These are phyloP conservation scores for Westerdykella ornata DNA, from an alignment of 2,329 filamentous ascomycete species.

Conservation along the genomic window DNA sequence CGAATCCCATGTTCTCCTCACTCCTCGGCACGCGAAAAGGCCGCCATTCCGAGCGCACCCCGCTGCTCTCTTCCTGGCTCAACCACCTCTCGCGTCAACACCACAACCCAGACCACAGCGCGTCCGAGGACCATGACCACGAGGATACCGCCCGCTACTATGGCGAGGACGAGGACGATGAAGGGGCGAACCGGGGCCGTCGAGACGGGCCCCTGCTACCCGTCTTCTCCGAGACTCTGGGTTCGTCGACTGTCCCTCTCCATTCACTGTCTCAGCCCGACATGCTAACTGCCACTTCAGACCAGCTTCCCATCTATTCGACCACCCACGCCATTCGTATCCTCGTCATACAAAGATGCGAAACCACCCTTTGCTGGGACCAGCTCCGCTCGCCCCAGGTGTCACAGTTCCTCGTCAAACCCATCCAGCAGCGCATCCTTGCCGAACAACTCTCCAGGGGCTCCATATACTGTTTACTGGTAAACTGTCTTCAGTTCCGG, in stretches of 20 bases:
- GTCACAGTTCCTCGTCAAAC: conserved; percentile 91
- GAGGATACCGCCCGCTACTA: conserved; percentile 20
- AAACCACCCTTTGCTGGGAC: conserved; percentile 91
- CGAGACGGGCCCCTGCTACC: conserved; percentile 35
- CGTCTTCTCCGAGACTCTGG: conserved; percentile 37
- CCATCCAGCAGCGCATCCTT: conserved; percentile 84
- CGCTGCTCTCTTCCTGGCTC: conserved; percentile 28
- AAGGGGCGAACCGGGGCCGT: conserved; percentile 23
- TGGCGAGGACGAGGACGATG: conserved; percentile 23
- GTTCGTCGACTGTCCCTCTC: conserved; percentile 16
- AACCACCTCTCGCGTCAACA: conserved; percentile 23
- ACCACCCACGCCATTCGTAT: conserved; percentile 85
- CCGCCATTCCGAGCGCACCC: conserved; percentile 30
- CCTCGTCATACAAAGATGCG: conserved; percentile 74
- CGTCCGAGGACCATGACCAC: conserved; percentile 16
- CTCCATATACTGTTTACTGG: conserved; percentile 82
- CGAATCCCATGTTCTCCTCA: conserved; percentile 35
- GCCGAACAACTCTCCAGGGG: conserved; percentile 76
- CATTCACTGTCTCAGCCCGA: conserved; percentile 12
- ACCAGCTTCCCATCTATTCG: conserved; percentile 80
- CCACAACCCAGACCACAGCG: conserved; percentile 12
- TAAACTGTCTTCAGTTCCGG: conserved; percentile 86
- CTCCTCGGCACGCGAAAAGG: conserved; percentile 28
- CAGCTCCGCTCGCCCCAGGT: conserved; percentile 93
- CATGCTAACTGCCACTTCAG: conserved; percentile 43